Conservation (phyloP, 192 early-diverging fungal genomes). For the Allomyces macrogynus region DNA sequence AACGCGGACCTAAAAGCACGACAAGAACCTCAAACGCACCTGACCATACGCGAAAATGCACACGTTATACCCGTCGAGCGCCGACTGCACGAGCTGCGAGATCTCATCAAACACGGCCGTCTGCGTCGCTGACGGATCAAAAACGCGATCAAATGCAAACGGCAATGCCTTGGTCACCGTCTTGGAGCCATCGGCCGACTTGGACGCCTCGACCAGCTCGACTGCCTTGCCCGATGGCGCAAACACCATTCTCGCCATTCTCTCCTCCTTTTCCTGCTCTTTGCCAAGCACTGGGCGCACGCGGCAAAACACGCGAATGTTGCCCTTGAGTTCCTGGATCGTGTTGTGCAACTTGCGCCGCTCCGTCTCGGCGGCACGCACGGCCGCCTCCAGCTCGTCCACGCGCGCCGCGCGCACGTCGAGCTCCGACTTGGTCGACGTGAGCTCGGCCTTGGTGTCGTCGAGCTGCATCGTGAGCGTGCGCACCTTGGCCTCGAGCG, state of each 20-base stretch:
- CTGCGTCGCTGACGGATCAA: constrained; percentile 45
- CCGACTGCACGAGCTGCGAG: constrained; percentile 82
- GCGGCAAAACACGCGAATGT: constrained; percentile 92
- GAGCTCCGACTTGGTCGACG: constrained; percentile 11
- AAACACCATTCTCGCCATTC: constrained; percentile 2
- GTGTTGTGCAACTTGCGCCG: constrained; percentile 77
- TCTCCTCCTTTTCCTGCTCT: not conserved
- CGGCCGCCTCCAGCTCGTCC: constrained; percentile 29
- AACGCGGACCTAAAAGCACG: too few species aligned
- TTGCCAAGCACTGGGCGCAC: constrained; percentile 48
- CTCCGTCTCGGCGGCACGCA: constrained; percentile 54
- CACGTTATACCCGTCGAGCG: constrained; percentile 88
- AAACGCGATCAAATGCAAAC: constrained; percentile 76
- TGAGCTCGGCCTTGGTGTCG: constrained; percentile 20
- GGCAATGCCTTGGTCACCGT: constrained; percentile 35
- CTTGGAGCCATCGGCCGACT: constrained; percentile 24
- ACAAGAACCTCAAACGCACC: too few species aligned
- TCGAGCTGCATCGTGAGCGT: constrained; percentile 19
- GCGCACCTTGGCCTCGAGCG: constrained; percentile 22
- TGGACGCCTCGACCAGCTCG: constrained; percentile 2
- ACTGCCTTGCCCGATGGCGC: not conserved
- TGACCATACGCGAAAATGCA: constrained; percentile 98
- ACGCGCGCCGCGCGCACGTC: constrained; percentile 16
- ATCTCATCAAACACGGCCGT: constrained; percentile 74
- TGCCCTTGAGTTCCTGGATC: constrained; percentile 85